A percentile compares a stretch with the other conserved stretches of the same genome.
phyloP scores from a whole-genome alignment of 495 filamentous ascomycete species.

The Aspergillus panamensis region DNA sequence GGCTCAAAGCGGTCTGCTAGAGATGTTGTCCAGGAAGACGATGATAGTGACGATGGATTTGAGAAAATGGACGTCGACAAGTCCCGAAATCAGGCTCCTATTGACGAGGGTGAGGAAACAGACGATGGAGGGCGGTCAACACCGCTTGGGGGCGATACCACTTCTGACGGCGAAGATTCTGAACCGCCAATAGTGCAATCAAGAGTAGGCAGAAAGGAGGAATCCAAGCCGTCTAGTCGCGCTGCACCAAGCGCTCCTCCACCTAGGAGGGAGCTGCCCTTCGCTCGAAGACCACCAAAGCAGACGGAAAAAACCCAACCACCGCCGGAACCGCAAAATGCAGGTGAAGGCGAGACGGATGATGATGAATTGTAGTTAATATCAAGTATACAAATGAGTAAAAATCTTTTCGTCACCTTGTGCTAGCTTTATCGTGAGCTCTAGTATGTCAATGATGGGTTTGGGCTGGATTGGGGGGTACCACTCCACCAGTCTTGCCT shows the following conservation, averaged over 20 bases:
- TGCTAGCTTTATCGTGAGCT: not conserved
- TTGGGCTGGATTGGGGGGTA: too few relatives aligned
- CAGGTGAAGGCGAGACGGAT: slow-evolving; percentile 47
- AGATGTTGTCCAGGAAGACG: slow-evolving; percentile 22
- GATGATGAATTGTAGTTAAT: slow-evolving; percentile 50
- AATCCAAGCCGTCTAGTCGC: not conserved
- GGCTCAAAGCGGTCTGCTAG: slow-evolving; percentile 44
- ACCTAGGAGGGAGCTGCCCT: slow-evolving; percentile 41
- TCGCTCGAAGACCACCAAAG: slow-evolving; percentile 20
- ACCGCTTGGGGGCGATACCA: slow-evolving; percentile 41
- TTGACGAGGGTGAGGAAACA: slow-evolving; percentile 33
- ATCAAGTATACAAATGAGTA: not conserved
- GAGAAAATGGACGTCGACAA: slow-evolving; percentile 60
- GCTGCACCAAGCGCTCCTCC: slow-evolving; percentile 24
- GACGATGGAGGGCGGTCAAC: slow-evolving; percentile 40
- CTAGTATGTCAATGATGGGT: too few relatives aligned
- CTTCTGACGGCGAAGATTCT: slow-evolving; percentile 32
- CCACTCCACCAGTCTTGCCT: too few relatives aligned
- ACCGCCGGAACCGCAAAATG: slow-evolving; percentile 9
- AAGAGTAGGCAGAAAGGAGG: slow-evolving; percentile 1
- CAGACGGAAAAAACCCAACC: slow-evolving; percentile 3
- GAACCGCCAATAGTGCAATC: not conserved
- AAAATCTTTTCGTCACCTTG: not conserved
- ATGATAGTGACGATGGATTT: slow-evolving; percentile 49
- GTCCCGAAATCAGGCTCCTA: slow-evolving; percentile 17